Base-by-base conservation (phyloP, 805 yeast species). In the Ogataea trehaloabstinens region DNA sequence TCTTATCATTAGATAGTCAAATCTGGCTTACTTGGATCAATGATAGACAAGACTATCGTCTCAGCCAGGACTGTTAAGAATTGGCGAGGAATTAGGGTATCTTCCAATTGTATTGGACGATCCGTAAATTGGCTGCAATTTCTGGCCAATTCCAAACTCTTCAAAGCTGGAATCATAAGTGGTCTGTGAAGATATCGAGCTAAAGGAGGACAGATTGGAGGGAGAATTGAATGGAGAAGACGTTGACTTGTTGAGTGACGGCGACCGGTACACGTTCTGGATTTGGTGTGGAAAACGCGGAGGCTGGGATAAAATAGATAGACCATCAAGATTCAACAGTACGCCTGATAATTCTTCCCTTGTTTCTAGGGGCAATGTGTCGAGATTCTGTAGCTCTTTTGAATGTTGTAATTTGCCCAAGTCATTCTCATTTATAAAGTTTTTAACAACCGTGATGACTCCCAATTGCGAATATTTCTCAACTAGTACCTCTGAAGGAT, bases 401-500 rank as follows among this genome's bases (percentile, higher is more conserved):
- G 41, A 48, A 37, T n/a, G 49, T 19, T 22, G 41, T n/a, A 45
- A 28, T 5, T 45, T 41, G 6, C 37, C 42, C 15, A 57, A 45
- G 17, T 51, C 48, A 28, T 54, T 55, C 29, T 58, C 60, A 11
- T 54, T 28, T 28, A 63, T 45, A 34, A 61, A 64, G 29, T 51
- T 56, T 21, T 55, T 53, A 20, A 64, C 55, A 15, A 74, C 78
- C 13, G 70, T 71, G n/a, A 74, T 66, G 10, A 76, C 82, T 1
- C 82, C 82, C 35, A 74, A 53, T 21, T 63, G 65, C 25, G 73
- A 65, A 49, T 76, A 73, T 53, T 77, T 77, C 39, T 72, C 73
- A 21, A 68, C 54, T 24, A 77, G 57, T 12, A 75, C 78, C 40
- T 76, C 82, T 2, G 80, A 71, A 18, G 75, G 72, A 41, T 64